These are phyloP conservation scores for Kwoniella dejecticola DNA, from an alignment of 768 basidiomycete species.

Conservation along the genomic window DNA sequence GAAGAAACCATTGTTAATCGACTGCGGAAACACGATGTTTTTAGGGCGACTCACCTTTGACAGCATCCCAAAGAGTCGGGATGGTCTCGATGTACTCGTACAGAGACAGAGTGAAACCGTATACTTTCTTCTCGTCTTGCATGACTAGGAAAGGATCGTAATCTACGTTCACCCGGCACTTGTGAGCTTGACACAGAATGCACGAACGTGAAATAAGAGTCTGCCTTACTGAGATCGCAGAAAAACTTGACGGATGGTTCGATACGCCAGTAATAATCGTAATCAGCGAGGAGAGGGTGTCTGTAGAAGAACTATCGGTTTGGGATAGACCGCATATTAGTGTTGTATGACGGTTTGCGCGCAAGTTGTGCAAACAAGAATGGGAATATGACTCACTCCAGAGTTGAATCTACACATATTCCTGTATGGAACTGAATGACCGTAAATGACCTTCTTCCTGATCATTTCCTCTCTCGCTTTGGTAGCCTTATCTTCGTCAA, in stretches of 20 bases:
- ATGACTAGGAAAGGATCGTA: conserved; percentile 79
- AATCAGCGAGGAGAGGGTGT: conserved; percentile 73
- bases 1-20: no score
- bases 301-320: conserved; percentile 77
- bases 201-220: background rate
- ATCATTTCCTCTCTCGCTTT: conserved; percentile 66
- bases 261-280: conserved; percentile 87
- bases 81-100: conserved; percentile 80
- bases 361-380: no score
- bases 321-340: no score
- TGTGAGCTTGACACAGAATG: background rate
- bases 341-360: no score
- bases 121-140: conserved; percentile 77
- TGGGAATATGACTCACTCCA: conserved; percentile 64
- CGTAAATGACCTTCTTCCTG: conserved; percentile 64
- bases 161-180: conserved; percentile 54
- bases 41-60: conserved; percentile 68
- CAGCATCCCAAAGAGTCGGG: conserved; percentile 72
- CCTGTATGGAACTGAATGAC: conserved; percentile 65
- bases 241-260: conserved; percentile 82
- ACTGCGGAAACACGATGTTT: no score
- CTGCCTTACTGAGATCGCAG: conserved; percentile 62
- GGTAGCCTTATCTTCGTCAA: conserved; percentile 71
- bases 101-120: conserved; percentile 81
- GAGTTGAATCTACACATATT: conserved; percentile 97